Evolutionary conservation across 1,139 yeast species (phyloP).

Genomic region (Debaryomyces subglobosus): DNA sequence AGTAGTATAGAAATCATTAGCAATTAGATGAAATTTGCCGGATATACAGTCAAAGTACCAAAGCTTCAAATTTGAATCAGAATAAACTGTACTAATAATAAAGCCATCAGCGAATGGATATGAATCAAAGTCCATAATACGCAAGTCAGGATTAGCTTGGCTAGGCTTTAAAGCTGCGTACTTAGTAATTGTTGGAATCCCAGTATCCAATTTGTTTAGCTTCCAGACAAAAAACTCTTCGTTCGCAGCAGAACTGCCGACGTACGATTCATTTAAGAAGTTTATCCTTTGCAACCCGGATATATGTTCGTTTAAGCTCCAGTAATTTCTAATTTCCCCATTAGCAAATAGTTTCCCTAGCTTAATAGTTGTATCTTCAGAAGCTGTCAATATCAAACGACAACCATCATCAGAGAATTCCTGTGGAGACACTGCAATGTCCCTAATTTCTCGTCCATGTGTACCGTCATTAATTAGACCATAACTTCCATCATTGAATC

Average conservation of each 20-base stretch:
- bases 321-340: conserved; percentile 49
- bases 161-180: conserved; percentile 51
- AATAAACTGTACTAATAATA: conserved; percentile 70
- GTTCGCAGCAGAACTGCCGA: conserved; percentile 78
- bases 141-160: conserved; percentile 70
- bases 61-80: conserved; percentile 75
- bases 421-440: conserved; percentile 52
- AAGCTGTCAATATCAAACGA: conserved; percentile 65
- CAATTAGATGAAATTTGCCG: conserved; percentile 44
- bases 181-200: conserved; percentile 47
- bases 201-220: conserved; percentile 33
- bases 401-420: conserved; percentile 22
- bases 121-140: conserved; percentile 83
- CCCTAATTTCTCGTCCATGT: conserved; percentile 89
- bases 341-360: conserved; percentile 47
- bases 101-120: conserved; percentile 43
- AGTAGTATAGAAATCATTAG: conserved; percentile 59
- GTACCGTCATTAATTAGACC: conserved; percentile 58
- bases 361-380: conserved; percentile 84
- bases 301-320: conserved; percentile 79
- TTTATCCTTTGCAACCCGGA: conserved; percentile 83
- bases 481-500: conserved; percentile 21
- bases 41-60: conserved; percentile 53
- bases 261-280: conserved; percentile 53
- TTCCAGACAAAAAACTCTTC: conserved; percentile 90